Conservation (phyloP, 163 green algal genomes). For the Scenedesmus sp. region DNA sequence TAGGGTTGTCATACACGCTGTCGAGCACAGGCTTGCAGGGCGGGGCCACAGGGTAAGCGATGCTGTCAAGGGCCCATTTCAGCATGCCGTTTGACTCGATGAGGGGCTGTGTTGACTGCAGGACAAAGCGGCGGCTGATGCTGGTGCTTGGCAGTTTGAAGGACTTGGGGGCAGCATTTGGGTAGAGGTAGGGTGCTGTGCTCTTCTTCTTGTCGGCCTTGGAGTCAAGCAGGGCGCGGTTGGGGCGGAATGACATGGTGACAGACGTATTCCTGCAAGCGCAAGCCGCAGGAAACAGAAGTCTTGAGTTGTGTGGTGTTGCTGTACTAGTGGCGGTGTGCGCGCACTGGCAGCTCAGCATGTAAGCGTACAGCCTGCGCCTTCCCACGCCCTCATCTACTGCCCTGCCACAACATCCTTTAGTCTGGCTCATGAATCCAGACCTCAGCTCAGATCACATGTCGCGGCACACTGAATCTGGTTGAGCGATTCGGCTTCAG, state of each 20-base stretch:
- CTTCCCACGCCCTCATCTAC: too few relatives aligned
- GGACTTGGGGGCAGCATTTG: not conserved
- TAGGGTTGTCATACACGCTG: conserved; percentile 19
- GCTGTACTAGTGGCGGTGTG: not conserved
- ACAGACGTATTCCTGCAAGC: conserved; percentile 12
- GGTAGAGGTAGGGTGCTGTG: not conserved
- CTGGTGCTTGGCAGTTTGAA: conserved; percentile 32
- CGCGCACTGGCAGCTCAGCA: not conserved
- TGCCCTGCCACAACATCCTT: too few relatives aligned
- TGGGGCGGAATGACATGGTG: conserved; percentile 17
- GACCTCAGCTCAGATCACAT: too few relatives aligned
- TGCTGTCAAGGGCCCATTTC: conserved; percentile 41
- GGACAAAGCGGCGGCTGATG: not conserved
- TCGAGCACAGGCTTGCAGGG: conserved; percentile 40
- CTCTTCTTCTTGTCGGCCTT: not conserved
- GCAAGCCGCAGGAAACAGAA: not conserved
- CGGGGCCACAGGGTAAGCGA: not conserved
- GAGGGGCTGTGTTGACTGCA: conserved; percentile 46
- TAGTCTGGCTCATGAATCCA: too few relatives aligned
- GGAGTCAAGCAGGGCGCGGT: not conserved
- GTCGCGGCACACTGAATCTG: too few relatives aligned
- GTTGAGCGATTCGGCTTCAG: too few relatives aligned
- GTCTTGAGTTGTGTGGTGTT: not conserved
- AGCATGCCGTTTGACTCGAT: conserved; percentile 44
- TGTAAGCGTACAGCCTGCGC: too few relatives aligned